phyloP scores from a whole-genome alignment of 2,329 filamentous ascomycete genomes.

The Huntiella savannae region DNA sequence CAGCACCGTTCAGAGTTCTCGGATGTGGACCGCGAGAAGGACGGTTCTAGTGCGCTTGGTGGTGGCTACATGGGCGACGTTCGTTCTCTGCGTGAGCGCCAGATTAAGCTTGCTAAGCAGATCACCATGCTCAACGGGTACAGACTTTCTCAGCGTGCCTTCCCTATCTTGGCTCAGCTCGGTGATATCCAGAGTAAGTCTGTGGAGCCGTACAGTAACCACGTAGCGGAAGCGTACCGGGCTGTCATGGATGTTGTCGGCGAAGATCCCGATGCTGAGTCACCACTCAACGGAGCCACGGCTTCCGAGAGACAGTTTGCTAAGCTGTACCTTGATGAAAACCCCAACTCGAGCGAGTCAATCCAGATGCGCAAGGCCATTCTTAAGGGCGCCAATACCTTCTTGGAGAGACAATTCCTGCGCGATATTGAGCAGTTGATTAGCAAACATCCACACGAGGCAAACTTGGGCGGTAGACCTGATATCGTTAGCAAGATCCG shows the following conservation, averaged over 20 bases:
- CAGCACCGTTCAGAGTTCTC: conserved; percentile 46
- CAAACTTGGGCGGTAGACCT: conserved; percentile 73
- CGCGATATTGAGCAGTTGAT: conserved; percentile 59
- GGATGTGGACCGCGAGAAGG: conserved; percentile 42
- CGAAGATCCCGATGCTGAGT: conserved; percentile 45
- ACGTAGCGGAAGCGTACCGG: conserved; percentile 66
- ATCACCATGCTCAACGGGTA: conserved; percentile 61
- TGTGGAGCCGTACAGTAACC: conserved; percentile 49
- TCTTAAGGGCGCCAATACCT: conserved; percentile 57
- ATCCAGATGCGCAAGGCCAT: conserved; percentile 59
- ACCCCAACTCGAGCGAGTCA: conserved; percentile 41
- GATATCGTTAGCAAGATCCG: conserved; percentile 79
- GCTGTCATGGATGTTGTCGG: conserved; percentile 62
- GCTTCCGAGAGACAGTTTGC: conserved; percentile 61
- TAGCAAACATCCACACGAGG: conserved; percentile 68
- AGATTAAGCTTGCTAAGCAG: conserved; percentile 60
- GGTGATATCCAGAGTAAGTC: conserved; percentile 52
- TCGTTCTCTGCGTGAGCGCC: conserved; percentile 64
- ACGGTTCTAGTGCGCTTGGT: conserved; percentile 19
- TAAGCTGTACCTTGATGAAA: conserved; percentile 57
- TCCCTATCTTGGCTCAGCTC: conserved; percentile 59
- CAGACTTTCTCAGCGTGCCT: conserved; percentile 45
- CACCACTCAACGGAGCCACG: conserved; percentile 39
- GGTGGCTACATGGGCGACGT: conserved; percentile 43
- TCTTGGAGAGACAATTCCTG: conserved; percentile 67